Evolutionary conservation across 2,329 filamentous ascomycete species (phyloP), one percentile per base, ranked within the genome.

Genomic region (Diaporthe destruens): DNA sequence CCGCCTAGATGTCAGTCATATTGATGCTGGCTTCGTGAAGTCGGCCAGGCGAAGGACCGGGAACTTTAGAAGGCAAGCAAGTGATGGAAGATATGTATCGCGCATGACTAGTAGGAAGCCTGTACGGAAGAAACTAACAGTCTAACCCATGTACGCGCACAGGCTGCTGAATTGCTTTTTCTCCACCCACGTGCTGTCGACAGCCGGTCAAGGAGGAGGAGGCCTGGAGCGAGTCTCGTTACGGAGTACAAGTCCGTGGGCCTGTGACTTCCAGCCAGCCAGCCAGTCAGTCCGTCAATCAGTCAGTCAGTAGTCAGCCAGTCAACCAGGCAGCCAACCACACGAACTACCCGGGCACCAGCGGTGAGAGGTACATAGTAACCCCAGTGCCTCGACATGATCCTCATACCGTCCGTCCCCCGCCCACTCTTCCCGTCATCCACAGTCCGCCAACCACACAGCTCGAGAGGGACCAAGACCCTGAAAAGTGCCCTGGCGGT

Each of bases 101-200:
- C 39, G 57, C 23, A 61, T 61, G 57, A 61, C 57, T 61, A 61
- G 39, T 61, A 61, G 39, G 23, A 8, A 14, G 39, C 57, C 39
- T 47, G 57, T 42, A 9, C 39, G 18, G 14, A 42, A 47, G 44
- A 47, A 18, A 9, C 44, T 47, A 47, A 14, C 44, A 8, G n/a
- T 14, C n/a, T 34, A n/a, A 57, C 25, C 55, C 16, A 57, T 57
- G 34, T 18, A 57, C 34, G 34, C 34, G 55, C 55, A 57, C 34
- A 56, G 54, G 32, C 54, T 56, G 29, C 34, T 34, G 11, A 56
- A 56, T 11, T 56, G 29, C 32, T 34, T 56, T 56, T 56, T 36
- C 54, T 42, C 57, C 57, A 44, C 57, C 39, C 36, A 42, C 36
- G 57, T 44, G 39, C 39, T 23, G 16, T 18, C 14, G 8, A 39